Percentiles rank a stretch among this genome's conserved stretches.
Conservation (phyloP, 306 rosid genomes). For the Casuarina glauca region DNA sequence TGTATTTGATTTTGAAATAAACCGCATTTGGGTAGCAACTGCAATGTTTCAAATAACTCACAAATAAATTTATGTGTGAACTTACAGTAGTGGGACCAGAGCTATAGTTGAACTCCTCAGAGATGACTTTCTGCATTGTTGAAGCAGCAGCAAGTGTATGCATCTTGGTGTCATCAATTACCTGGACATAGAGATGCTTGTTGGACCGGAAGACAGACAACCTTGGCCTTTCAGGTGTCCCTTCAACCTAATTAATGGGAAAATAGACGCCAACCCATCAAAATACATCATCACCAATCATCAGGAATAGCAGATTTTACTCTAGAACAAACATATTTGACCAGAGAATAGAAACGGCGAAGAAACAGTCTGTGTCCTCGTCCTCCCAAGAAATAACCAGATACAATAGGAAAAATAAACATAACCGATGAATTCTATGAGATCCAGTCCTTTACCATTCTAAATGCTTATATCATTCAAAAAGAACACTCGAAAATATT, state of each 20-base stretch:
- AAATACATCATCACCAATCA: conserved; percentile 18
- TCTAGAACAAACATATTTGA: neutral
- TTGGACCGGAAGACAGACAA: conserved; percentile 87
- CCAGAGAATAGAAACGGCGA: neutral
- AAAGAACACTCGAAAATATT: conserved; percentile 1
- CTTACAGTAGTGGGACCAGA: conserved; percentile 87
- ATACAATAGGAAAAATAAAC: neutral
- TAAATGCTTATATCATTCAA: neutral
- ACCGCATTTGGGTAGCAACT: conserved; percentile 11
- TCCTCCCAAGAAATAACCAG: neutral
- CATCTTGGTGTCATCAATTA: conserved; percentile 92
- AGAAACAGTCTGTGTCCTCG: neutral
- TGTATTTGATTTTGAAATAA: neutral
- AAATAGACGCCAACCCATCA: neutral
- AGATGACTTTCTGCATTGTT: conserved; percentile 74
- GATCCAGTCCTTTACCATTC: neutral
- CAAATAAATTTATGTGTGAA: conserved; percentile 21
- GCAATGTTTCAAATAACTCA: neutral
- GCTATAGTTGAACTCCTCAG: conserved; percentile 69
- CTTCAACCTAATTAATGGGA: conserved; percentile 69
- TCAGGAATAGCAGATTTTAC: conserved; percentile 9
- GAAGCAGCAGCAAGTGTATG: conserved; percentile 94
- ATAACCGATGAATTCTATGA: neutral
- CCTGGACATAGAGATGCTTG: conserved; percentile 91
- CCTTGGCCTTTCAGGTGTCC: conserved; percentile 94